Conservation (phyloP, 2,329 filamentous ascomycete genomes). For the Coniochaeta pulveracea region DNA sequence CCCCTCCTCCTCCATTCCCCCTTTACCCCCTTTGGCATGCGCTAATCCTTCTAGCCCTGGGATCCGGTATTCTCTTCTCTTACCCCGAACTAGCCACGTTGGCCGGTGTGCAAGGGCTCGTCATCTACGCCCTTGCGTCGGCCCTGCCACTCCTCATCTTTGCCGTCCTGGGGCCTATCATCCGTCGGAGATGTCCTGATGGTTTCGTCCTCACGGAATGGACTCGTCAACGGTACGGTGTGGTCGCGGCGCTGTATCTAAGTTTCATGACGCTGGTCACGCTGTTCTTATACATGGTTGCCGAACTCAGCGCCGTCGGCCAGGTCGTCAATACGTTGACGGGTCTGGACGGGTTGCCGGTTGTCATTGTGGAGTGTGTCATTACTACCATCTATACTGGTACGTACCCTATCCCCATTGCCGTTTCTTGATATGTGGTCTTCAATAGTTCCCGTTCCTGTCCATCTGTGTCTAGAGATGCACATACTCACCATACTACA, state of each 20-base stretch:
- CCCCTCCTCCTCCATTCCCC: conserved; percentile 14
- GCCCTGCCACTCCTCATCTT: conserved; percentile 65
- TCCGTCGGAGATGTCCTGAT: conserved; percentile 68
- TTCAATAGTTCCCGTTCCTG: not conserved
- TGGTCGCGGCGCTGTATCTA: conserved; percentile 57
- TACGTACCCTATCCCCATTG: conserved; percentile 22
- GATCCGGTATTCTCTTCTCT: conserved; percentile 72
- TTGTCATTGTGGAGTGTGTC: conserved; percentile 65
- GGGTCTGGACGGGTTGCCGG: conserved; percentile 61
- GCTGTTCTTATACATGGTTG: conserved; percentile 78
- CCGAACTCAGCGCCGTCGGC: conserved; percentile 70
- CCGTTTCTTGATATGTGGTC: too few relatives aligned
- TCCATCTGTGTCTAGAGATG: not conserved
- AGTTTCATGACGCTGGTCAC: conserved; percentile 71
- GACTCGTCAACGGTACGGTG: conserved; percentile 69
- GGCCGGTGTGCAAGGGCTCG: conserved; percentile 64
- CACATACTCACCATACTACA: conserved; percentile 19
- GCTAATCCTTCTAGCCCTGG: conserved; percentile 56
- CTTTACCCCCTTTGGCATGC: conserved; percentile 9
- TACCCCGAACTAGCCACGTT: conserved; percentile 75
- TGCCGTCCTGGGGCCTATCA: conserved; percentile 63
- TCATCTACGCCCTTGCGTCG: conserved; percentile 66
- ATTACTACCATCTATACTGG: conserved; percentile 79
- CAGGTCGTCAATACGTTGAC: conserved; percentile 68
- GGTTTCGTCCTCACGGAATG: conserved; percentile 80